Conservation (phyloP, 805 yeast species). For the Candida methanosorbosa region DNA sequence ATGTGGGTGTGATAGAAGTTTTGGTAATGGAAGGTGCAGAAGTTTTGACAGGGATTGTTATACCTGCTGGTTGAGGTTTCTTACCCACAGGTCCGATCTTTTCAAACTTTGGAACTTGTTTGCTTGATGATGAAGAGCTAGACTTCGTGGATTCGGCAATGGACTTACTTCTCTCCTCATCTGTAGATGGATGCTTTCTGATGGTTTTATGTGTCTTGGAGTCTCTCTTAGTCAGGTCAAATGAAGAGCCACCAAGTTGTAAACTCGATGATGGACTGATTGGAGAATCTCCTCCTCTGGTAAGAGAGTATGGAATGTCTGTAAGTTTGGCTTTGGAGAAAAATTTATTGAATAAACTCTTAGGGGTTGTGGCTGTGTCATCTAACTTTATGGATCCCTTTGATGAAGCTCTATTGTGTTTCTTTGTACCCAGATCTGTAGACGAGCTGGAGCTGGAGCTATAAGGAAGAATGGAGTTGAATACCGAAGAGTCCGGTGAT, state of each 20-base stretch:
- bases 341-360: conserved; percentile 22
- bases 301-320: conserved; percentile 5
- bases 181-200: conserved; percentile 3
- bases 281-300: conserved; percentile 14
- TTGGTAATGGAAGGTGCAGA: conserved; percentile 1
- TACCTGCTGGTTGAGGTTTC: conserved; percentile 24
- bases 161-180: conserved; percentile 5
- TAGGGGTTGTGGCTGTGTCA: conserved; percentile 16
- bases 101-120: conserved; percentile 17
- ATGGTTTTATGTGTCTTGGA: background rate
- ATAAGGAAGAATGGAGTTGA: conserved; percentile 15
- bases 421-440: conserved; percentile 5
- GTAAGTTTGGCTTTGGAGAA: conserved; percentile 16
- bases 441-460: conserved; percentile 2
- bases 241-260: conserved; percentile 5
- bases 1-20: conserved; percentile 1
- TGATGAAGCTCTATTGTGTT: conserved; percentile 18
- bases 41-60: conserved; percentile 21
- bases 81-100: conserved; percentile 27
- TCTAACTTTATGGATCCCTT: conserved; percentile 14
- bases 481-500: conserved; percentile 45
- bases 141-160: too few relatives aligned
- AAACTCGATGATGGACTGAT: conserved; percentile 17
- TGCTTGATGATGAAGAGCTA: conserved; percentile 2
- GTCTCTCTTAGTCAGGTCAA: conserved; percentile 3